phyloP scores from a whole-genome alignment of 306 rosid species.

The Inga oerstediana region DNA sequence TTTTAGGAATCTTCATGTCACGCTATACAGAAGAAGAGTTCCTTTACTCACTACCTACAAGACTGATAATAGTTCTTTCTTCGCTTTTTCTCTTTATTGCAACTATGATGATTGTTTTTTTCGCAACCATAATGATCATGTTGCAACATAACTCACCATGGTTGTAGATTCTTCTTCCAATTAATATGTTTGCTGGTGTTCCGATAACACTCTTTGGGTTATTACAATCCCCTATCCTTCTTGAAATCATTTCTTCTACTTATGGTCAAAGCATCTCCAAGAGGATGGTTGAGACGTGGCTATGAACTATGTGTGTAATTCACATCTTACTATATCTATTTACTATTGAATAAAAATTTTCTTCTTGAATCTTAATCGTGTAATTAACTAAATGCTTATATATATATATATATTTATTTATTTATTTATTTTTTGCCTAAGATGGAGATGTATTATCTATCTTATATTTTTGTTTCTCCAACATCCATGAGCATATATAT shows the following conservation, averaged over 20 bases:
- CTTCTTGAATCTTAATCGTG: no score
- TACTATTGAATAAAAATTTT: no score
- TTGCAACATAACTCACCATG: not conserved
- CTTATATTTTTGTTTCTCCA: no score
- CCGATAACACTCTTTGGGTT: not conserved
- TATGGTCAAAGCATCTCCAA: no score
- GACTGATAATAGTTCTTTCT: not conserved
- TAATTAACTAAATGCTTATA: no score
- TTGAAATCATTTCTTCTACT: not conserved
- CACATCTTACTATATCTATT: no score
- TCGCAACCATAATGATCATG: not conserved
- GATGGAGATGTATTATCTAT: no score
- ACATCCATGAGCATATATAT: no score
- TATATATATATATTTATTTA: no score
- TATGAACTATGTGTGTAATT: no score
- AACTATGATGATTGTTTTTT: not conserved
- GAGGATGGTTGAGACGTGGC: no score
- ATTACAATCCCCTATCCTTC: not conserved
- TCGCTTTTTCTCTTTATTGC: not conserved
- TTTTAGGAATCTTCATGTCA: not conserved
- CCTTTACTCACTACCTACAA: not conserved
- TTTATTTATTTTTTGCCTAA: no score
- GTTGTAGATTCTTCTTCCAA: not conserved
- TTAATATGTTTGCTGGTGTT: not conserved
- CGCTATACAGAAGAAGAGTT: not conserved